Evolutionary conservation across 352 stramenopile genomes (phyloP).

Genomic region (Aphanomyces invadans): DNA sequence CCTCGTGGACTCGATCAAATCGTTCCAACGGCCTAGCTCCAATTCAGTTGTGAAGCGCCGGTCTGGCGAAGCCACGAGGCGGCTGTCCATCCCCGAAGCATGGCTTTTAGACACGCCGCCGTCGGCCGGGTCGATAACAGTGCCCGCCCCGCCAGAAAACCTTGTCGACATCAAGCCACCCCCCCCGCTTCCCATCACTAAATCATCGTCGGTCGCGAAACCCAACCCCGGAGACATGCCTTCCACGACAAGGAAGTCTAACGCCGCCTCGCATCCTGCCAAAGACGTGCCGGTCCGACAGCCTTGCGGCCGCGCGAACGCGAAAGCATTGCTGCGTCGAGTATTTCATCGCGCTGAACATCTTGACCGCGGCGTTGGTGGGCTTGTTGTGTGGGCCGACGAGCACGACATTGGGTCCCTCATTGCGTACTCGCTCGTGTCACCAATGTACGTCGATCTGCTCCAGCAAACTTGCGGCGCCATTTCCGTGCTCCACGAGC

Average conservation of each 20-base stretch:
- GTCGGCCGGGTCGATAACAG: too few relatives aligned
- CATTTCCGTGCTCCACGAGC: conserved; percentile 28
- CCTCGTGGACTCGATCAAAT: conserved; percentile 6
- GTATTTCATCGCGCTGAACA: conserved; percentile 40
- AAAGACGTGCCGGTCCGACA: background rate
- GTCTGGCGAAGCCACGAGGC: background rate
- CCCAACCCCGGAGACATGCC: too few relatives aligned
- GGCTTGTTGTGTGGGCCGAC: conserved; percentile 69
- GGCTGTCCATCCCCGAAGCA: conserved; percentile 2
- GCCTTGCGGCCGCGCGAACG: conserved; percentile 22
- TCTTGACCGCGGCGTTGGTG: conserved; percentile 64
- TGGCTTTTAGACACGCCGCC: background rate
- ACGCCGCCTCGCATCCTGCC: background rate
- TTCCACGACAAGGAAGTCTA: too few relatives aligned
- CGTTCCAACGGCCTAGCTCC: conserved; percentile 6
- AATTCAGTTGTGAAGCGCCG: conserved; percentile 10
- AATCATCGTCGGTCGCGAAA: too few relatives aligned
- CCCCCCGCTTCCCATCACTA: too few relatives aligned
- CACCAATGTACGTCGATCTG: conserved; percentile 55
- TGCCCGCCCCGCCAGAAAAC: too few relatives aligned
- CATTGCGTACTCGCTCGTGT: conserved; percentile 75
- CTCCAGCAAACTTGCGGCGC: conserved; percentile 47
- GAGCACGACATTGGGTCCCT: conserved; percentile 76
- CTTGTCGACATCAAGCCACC: too few relatives aligned
- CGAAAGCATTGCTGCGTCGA: conserved; percentile 35